Evolutionary conservation across 129 eudicot genomes (phyloP), one percentile per base, ranked within the genome.

Genomic region (Pittosporum tobira): DNA sequence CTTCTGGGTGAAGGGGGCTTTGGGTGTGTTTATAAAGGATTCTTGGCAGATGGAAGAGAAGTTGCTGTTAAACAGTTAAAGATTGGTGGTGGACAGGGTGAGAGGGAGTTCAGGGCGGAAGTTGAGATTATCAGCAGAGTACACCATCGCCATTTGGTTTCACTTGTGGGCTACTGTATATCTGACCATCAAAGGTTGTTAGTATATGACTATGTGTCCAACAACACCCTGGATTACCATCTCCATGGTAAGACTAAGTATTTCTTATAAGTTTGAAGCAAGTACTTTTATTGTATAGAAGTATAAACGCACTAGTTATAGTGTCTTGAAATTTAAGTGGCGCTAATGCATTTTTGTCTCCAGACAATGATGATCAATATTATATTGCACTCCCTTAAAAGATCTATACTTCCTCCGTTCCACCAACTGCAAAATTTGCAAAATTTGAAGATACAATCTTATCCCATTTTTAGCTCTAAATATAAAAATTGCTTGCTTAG

Each of bases 101-200:
- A 91, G 53, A 90, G 98, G 3, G 98, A 91, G 62, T 91, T 91
- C 54, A 76, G 74, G 68, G 98, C 98, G 0, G 98, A 91, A 75
- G 96, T 91, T 34, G 98, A 91, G 78, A 87, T 87, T 59, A 87
- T 91, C 55, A 79, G 98, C 59, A 75, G 98, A 58, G 87, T 91
- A 30, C 98, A 91, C 52, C 98, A 91, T 63, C 85, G 96, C 29
- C 91, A 91, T 83, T 76, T 91, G 62, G 98, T 91, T 34, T 73
- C 96, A 37, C 90, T 87, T 79, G 96, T 91, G 51, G 98, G 98
- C 56, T 91, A 91, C 31, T 91, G 98, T 72, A 91, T 83, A n/a
- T 69, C 85, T 28, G 90, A 83, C 4, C 68, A 69, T 59, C 94
- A 91, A 66, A 83, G 96, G 73, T 61, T 91, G 71, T 96, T 91